A percentile compares a stretch with the other conserved stretches of the same genome.
Conservation (phyloP, 139 green algal species). For the Coelastrella sp. region DNA sequence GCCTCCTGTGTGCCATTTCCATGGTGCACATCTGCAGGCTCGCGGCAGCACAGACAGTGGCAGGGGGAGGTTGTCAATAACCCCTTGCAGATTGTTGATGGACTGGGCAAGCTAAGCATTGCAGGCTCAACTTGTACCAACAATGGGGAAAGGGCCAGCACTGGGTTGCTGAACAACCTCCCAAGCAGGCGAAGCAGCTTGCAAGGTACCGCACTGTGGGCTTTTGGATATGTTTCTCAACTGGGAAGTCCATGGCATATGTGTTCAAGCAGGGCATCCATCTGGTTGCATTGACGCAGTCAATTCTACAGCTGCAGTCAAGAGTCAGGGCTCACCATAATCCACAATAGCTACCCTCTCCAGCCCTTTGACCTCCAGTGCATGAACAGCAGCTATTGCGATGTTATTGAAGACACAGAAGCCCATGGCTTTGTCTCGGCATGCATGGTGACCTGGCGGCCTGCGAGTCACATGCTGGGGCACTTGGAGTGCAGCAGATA, state of each 20-base stretch:
- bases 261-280: too few species aligned
- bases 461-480: constrained; percentile 9
- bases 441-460: constrained; percentile 38
- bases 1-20: constrained; percentile 62
- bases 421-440: constrained; percentile 32
- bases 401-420: constrained; percentile 90
- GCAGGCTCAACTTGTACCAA: too few species aligned
- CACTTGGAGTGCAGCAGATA: too few species aligned
- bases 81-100: too few species aligned
- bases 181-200: too few species aligned
- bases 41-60: background rate
- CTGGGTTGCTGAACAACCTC: too few species aligned
- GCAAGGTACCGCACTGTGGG: too few species aligned
- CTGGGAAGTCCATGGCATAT: too few species aligned
- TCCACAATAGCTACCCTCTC: constrained; percentile 72
- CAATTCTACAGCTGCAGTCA: too few species aligned
- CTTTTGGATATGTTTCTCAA: too few species aligned
- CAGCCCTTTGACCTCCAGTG: constrained; percentile 61
- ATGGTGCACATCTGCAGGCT: constrained; percentile 57
- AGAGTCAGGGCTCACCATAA: constrained; percentile 64
- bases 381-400: constrained; percentile 68
- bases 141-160: too few species aligned
- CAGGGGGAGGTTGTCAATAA: background rate
- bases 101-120: too few species aligned
- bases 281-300: background rate